These are phyloP conservation scores for Boletus rufocinnamomeus DNA, from an alignment of 768 basidiomycete species.

Conservation along the genomic window DNA sequence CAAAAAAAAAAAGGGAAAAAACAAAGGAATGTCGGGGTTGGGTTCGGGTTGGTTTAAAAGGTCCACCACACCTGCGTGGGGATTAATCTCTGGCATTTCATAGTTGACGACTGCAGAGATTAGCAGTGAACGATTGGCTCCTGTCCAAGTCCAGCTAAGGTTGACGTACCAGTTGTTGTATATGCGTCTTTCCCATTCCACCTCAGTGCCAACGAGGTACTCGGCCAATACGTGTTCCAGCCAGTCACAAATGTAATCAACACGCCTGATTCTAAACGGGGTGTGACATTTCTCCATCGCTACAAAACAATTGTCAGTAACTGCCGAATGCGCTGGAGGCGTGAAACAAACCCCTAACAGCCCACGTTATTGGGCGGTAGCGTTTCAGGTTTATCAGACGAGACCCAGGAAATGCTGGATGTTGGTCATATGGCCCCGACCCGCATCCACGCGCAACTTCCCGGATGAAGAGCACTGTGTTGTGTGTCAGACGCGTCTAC, in stretches of 20 bases:
- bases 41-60: not conserved
- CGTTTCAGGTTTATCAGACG: slow-evolving; percentile 41
- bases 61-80: slow-evolving; percentile 7
- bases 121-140: not conserved
- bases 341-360: slow-evolving; percentile 40
- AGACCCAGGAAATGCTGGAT: slow-evolving; percentile 28
- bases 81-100: not conserved
- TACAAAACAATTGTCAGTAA: slow-evolving; percentile 20
- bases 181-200: slow-evolving; percentile 31
- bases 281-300: slow-evolving; percentile 51
- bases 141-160: not conserved
- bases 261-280: slow-evolving; percentile 41
- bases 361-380: slow-evolving; percentile 42
- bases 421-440: slow-evolving; percentile 28
- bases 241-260: slow-evolving; percentile 43
- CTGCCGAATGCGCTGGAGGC: not conserved
- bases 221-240: slow-evolving; percentile 34
- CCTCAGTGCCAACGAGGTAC: slow-evolving; percentile 31
- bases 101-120: slow-evolving; percentile 12
- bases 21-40: no score
- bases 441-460: slow-evolving; percentile 38
- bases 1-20: not conserved
- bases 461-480: slow-evolving; percentile 33
- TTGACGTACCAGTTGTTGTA: slow-evolving; percentile 31
- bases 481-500: slow-evolving; percentile 3